These are phyloP conservation scores for Globisporangium emineosum DNA, from an alignment of 352 stramenopile species.

Conservation along the genomic window DNA sequence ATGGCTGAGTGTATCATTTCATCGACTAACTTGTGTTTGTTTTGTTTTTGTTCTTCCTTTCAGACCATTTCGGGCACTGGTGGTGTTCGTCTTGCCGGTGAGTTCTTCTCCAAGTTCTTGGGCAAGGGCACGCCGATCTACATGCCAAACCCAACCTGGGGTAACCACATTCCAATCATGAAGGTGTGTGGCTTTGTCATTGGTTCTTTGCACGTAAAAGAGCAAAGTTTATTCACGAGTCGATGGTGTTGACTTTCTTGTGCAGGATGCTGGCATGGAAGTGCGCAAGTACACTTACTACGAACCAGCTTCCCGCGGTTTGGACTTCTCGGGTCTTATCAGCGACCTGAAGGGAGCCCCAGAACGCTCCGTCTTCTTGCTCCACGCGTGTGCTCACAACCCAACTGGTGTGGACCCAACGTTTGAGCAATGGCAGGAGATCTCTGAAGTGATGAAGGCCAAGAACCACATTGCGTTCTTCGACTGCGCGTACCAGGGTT, in stretches of 20 bases:
- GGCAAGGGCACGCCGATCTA: constrained; percentile 92
- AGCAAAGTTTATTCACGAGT: background rate
- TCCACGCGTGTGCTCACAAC: constrained; percentile 99
- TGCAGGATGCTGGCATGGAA: constrained; percentile 67
- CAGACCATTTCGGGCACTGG: constrained; percentile 99
- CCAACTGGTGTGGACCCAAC: constrained; percentile 98
- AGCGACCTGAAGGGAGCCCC: constrained; percentile 93
- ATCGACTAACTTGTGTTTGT: background rate
- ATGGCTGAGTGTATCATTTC: background rate
- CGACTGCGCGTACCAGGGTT: constrained; percentile 99
- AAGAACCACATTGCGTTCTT: constrained; percentile 98
- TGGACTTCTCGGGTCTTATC: constrained; percentile 95
- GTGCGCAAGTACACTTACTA: constrained; percentile 86
- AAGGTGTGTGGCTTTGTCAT: constrained; percentile 22
- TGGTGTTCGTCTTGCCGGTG: constrained; percentile 93
- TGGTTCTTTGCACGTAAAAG: background rate
- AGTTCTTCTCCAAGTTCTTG: constrained; percentile 93
- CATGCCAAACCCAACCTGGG: constrained; percentile 98
- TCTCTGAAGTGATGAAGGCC: constrained; percentile 94
- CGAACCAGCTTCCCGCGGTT: constrained; percentile 72
- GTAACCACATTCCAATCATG: constrained; percentile 98
- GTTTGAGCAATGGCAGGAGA: constrained; percentile 97
- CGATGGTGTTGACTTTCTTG: background rate
- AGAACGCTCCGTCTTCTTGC: constrained; percentile 94
- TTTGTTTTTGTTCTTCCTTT: background rate